A percentile compares a stretch with the other conserved stretches of the same genome.
phyloP scores from a whole-genome alignment of 164 flowering plant genomes.

The Vitis cinerea region DNA sequence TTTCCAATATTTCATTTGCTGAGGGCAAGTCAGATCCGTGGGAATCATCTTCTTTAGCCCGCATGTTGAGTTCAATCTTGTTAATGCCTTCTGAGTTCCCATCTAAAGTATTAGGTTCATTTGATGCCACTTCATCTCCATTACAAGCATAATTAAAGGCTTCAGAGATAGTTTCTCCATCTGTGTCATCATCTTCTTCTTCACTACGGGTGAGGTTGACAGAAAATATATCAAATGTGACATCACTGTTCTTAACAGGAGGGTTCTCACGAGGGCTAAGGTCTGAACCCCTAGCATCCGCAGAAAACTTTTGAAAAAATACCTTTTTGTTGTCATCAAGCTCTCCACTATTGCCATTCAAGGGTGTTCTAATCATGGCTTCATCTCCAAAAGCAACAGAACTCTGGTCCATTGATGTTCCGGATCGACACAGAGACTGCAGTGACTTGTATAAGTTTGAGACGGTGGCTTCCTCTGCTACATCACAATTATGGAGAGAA shows the following conservation, averaged over 20 bases:
- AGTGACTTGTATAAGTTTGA: conserved; percentile 52
- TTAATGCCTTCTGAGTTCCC: conserved; percentile 12
- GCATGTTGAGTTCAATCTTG: conserved; percentile 17
- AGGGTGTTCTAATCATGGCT: not conserved
- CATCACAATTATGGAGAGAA: conserved; percentile 25
- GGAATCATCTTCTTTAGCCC: conserved; percentile 12
- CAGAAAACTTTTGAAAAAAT: conserved; percentile 2
- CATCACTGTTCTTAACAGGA: conserved; percentile 2
- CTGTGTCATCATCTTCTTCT: conserved; percentile 6
- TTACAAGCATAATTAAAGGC: conserved; percentile 1
- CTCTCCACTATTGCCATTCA: not conserved
- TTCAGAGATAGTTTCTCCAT: not conserved
- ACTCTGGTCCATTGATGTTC: conserved; percentile 6
- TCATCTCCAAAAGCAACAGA: conserved; percentile 2
- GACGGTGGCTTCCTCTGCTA: conserved; percentile 46
- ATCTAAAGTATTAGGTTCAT: not conserved
- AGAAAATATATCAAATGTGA: not conserved
- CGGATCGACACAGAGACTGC: conserved; percentile 39
- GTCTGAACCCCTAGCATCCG: conserved; percentile 4
- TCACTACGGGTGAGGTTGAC: not conserved
- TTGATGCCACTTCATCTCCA: not conserved
- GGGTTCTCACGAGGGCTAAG: not conserved
- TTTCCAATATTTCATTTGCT: conserved; percentile 57
- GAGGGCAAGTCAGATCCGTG: conserved; percentile 40
- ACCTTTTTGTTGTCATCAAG: conserved; percentile 1